Conservation (phyloP, 768 basidiomycete genomes). For the Pluteus cervinus region DNA sequence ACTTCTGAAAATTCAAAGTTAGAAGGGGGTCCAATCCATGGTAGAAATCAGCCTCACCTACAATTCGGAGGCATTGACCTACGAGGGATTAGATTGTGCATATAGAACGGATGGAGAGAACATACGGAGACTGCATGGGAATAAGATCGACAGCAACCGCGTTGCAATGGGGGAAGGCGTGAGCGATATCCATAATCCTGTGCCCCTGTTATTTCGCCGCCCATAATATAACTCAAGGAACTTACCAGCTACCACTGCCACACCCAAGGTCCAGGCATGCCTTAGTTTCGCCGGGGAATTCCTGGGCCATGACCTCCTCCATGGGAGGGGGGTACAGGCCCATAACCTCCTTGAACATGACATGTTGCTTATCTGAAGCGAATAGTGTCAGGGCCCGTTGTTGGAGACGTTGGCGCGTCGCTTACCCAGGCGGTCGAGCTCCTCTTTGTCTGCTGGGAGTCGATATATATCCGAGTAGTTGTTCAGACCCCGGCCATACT, state of each 20-base stretch:
- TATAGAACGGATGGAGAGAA: constrained; percentile 9
- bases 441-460: constrained; percentile 75
- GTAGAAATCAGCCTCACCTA: constrained; percentile 34
- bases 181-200: constrained; percentile 74
- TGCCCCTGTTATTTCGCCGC: not conserved
- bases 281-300: constrained; percentile 52
- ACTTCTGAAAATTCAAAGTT: constrained; percentile 53
- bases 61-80: constrained; percentile 67
- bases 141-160: constrained; percentile 75
- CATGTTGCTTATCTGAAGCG: constrained; percentile 57
- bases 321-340: constrained; percentile 64
- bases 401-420: constrained; percentile 2
- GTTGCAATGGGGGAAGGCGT: constrained; percentile 63
- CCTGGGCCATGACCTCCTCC: constrained; percentile 51
- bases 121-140: constrained; percentile 71
- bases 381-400: constrained; percentile 6
- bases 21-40: constrained; percentile 5
- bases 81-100: constrained; percentile 12
- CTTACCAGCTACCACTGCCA: constrained; percentile 73
- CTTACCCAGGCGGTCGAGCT: constrained; percentile 63
- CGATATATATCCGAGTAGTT: constrained; percentile 77
- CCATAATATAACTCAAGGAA: constrained; percentile 3
- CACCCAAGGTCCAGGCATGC: constrained; percentile 71
- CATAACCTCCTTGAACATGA: constrained; percentile 56
- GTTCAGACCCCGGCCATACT: constrained; percentile 67